These are phyloP conservation scores for Globisporangium canariense DNA, from an alignment of 352 stramenopile genomes.

Conservation along the genomic window DNA sequence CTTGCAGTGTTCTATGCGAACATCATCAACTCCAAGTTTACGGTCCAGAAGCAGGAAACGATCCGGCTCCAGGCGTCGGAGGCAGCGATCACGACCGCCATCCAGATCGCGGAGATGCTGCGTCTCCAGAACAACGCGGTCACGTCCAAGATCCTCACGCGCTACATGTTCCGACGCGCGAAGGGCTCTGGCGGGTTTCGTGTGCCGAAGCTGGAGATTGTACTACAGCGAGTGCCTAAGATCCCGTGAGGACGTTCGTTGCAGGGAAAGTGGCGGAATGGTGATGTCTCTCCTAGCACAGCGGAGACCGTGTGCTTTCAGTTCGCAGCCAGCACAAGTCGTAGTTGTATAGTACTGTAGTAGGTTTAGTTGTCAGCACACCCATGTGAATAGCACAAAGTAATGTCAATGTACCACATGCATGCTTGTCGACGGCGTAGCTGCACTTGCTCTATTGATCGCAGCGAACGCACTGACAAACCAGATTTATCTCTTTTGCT, in stretches of 20 bases:
- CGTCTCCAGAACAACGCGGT: slow-evolving; percentile 55
- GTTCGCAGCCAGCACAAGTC: not conserved
- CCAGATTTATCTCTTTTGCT: slow-evolving; percentile 2
- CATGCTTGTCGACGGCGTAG: not conserved
- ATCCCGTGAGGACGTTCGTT: slow-evolving; percentile 20
- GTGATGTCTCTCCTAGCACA: not conserved
- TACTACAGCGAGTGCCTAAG: slow-evolving; percentile 42
- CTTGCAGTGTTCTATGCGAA: slow-evolving; percentile 70
- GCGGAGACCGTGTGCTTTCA: not conserved
- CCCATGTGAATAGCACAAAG: slow-evolving; percentile 9
- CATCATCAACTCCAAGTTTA: slow-evolving; percentile 80
- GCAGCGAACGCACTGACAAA: not conserved
- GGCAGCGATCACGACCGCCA: slow-evolving; percentile 63
- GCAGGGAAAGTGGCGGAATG: not conserved
- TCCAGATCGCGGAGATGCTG: slow-evolving; percentile 69
- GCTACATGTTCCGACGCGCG: slow-evolving; percentile 54
- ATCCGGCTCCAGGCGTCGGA: slow-evolving; percentile 68
- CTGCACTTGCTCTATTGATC: slow-evolving; percentile 12
- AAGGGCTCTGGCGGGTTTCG: slow-evolving; percentile 49
- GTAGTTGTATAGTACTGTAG: not conserved
- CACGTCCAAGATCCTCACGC: slow-evolving; percentile 65
- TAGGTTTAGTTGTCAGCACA: slow-evolving; percentile 1
- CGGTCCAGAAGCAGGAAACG: slow-evolving; percentile 57
- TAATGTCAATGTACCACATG: not conserved
- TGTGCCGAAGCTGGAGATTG: slow-evolving; percentile 70